Base-by-base conservation (phyloP, 352 stramenopile genomes). In the Phytophthora syringae region DNA sequence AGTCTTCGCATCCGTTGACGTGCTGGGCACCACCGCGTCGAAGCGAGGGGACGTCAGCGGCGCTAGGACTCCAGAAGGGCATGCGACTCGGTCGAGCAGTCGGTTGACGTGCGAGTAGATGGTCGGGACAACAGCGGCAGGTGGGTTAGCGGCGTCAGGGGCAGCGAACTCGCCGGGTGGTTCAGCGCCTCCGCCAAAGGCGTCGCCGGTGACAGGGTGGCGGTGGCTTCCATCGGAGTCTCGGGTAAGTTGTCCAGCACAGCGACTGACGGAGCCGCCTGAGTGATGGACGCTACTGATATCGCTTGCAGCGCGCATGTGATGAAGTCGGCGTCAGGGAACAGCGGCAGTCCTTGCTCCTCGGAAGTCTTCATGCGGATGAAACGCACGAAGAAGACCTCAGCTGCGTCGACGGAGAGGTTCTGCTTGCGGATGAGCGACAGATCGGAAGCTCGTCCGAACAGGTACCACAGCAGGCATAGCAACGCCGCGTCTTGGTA, bases 401-500 rank as follows among this genome's bases (percentile, higher is more conserved):
- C 34, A 10, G 25, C 61, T 2, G 34, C 32, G 27, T 60, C 52
- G 28, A 72, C 43, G 1, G 58, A 67, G 0, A 79, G 12, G 15
- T 67, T 67, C 16, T 52, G 37, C 24, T 75, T 79, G 9, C 21
- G 49, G 1, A 79, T 7, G 0, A 74, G 24, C 1, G 64, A 42
- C 1, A 72, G n/a, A 20, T 80, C 60, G 0, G 60, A 79, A 9
- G 71, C 58, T 16, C 64, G 64, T 3, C 71, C 67, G 21, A 83
- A 77, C 16, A 75, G 30, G 39, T 75, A 78, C 61, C 62, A 75
- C 52, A 79, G 32, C 3, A 84, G 18, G 4, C 64, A 66, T 2
- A 80, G 24, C 2, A 80, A 45, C 0, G 61, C 64, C 1, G 62
- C 54, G 45, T 80, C 60, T 51, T 79, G 61, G 42, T 75, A 79